Conservation (phyloP, 306 rosid genomes). For the Prunus persica region Prunus_persica_NCBIv2 NC_034009.1:35729001-35729500, state of each 20-base stretch:
- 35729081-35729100: neutral
- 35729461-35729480: neutral
- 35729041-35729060: constrained; percentile 61
- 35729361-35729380: constrained; percentile 3
- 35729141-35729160: constrained; percentile 67
- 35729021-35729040: constrained; percentile 62
- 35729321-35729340: constrained; percentile 32
- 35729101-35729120: neutral
- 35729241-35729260: constrained; percentile 81
- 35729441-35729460: neutral
- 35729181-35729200: constrained; percentile 86
- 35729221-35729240: constrained; percentile 82
- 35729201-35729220: constrained; percentile 76
- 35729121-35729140: neutral
- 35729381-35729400: constrained; percentile 35
- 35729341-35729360: constrained; percentile 18
- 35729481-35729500: neutral
- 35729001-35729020: constrained; percentile 45
- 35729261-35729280: constrained; percentile 58
- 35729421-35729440: neutral
- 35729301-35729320: constrained; percentile 80
- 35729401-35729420: neutral
- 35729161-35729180: constrained; percentile 75
- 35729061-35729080: neutral
- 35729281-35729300: constrained; percentile 85